Percentiles rank a stretch among this genome's conserved stretches.
Evolutionary conservation across 75 land plant genomes (phyloP).

Genomic region (Isoetes taiwanensis): DNA sequence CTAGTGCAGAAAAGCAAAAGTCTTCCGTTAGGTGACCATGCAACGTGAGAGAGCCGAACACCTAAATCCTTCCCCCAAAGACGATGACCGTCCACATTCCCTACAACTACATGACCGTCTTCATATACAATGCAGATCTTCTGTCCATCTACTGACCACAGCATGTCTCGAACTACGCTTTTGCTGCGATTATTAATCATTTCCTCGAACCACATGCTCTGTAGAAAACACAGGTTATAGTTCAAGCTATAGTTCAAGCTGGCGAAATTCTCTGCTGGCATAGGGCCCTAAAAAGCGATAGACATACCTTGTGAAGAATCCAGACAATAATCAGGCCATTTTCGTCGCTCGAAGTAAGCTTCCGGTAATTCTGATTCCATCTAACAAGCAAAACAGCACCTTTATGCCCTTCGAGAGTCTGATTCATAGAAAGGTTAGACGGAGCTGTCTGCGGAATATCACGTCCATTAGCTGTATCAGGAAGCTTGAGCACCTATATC

Average conservation of each 20-base stretch:
- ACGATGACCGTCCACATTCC: conserved; percentile 31
- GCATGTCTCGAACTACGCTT: conserved; percentile 27
- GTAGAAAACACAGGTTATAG: not conserved
- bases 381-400: conserved; percentile 27
- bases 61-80: conserved; percentile 26
- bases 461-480: conserved; percentile 4
- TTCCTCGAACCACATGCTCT: conserved; percentile 40
- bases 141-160: conserved; percentile 29
- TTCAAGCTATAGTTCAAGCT: not conserved
- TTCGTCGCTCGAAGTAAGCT: conserved; percentile 33
- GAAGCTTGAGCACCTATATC: conserved; percentile 26
- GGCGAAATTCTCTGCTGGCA: not conserved
- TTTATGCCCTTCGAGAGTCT: conserved; percentile 30
- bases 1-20: conserved; percentile 27
- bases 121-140: conserved; percentile 32
- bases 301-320: conserved; percentile 29
- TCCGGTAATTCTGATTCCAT: conserved; percentile 34
- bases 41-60: conserved; percentile 14
- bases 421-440: conserved; percentile 33
- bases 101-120: conserved; percentile 29
- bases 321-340: conserved; percentile 34
- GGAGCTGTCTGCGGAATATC: conserved; percentile 18
- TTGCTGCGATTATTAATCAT: conserved; percentile 30
- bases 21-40: conserved; percentile 31
- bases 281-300: not conserved